These are phyloP conservation scores for Rhizophagus clarus DNA, from an alignment of 192 early-diverging fungal genomes.

Conservation along the genomic window DNA sequence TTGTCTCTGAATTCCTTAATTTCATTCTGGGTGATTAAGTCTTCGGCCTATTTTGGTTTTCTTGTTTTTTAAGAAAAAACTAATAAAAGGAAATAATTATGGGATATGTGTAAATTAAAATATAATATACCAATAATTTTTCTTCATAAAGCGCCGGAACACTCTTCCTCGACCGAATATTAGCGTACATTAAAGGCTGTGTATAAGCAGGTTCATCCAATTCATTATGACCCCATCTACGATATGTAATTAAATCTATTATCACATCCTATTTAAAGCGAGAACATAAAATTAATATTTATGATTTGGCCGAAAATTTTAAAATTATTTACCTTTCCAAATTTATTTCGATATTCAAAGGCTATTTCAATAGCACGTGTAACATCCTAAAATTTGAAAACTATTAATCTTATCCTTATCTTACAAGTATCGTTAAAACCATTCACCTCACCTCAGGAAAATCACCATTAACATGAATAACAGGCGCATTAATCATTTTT, in stretches of 20 bases:
- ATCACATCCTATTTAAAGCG: conserved; percentile 72
- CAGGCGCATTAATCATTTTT: conserved; percentile 94
- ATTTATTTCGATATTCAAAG: conserved; percentile 89
- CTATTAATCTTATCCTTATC: background rate
- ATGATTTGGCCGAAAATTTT: background rate
- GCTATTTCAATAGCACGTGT: conserved; percentile 73
- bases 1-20: conserved; percentile 56
- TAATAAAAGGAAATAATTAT: background rate
- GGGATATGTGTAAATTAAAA: background rate
- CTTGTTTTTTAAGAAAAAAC: conserved; percentile 21
- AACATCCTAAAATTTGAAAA: conserved; percentile 1
- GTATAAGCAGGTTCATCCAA: conserved; percentile 97
- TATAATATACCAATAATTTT: conserved; percentile 51
- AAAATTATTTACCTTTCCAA: conserved; percentile 65
- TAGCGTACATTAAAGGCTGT: conserved; percentile 96
- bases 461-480: conserved; percentile 97
- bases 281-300: background rate
- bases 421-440: background rate
- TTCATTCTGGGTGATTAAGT: conserved; percentile 43
- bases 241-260: conserved; percentile 92
- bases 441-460: conserved; percentile 77
- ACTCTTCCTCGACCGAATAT: conserved; percentile 80
- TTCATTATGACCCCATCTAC: conserved; percentile 98
- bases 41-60: conserved; percentile 40
- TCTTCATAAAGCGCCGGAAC: conserved; percentile 89